Evolutionary conservation across 148 eudicot species (phyloP), one percentile per base, ranked within the genome.

Genomic region (Silene latifolia): DNA sequence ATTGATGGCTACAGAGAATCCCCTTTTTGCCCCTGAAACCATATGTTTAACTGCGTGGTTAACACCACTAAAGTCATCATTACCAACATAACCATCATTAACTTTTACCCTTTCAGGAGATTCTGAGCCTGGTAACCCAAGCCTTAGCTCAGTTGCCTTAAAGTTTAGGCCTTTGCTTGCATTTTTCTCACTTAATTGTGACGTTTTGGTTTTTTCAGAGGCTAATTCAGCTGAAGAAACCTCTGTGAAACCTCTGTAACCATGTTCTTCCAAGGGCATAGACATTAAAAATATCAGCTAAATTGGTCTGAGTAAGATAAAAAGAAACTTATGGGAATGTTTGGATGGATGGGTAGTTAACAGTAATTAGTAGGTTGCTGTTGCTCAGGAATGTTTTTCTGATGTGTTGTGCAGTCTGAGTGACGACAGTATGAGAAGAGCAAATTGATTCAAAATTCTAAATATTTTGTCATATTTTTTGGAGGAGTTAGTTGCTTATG

Each of bases 111-210:
- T 85, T 76, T 80, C 84, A 10, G 88, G 81, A 19, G 86, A 85
- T 62, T 85, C 80, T 14, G 88, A 82, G 9, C 91, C 91, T 25
- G 91, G 91, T 51, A 85, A 77, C 24, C 91, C 91, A 48, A 88
- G 91, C 57, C 87, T 88, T 17, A 88, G 74, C 80, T 88, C 88
- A 60, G 91, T 88, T 19, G 85, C 88, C 77, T 81, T 87, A 47
- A 87, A 81, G 75, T 85, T 85, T 63, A 88, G 60, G 75, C 72
- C 83, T 63, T 83, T 85, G 12, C 17, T 74, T 23, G 32, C 20
- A 6, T 68, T 76, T 53, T 54, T 72, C 6, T 47, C 42, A 68
- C 56, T 64, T 53, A 77, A 71, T 63, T 65, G 12, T 47, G 83
- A 39, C 29, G 24, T 58, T 27, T 48, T 53, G 74, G 73, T 48